phyloP scores from a whole-genome alignment of 805 yeast genomes.

The Metschnikowia vanudenii region DNA sequence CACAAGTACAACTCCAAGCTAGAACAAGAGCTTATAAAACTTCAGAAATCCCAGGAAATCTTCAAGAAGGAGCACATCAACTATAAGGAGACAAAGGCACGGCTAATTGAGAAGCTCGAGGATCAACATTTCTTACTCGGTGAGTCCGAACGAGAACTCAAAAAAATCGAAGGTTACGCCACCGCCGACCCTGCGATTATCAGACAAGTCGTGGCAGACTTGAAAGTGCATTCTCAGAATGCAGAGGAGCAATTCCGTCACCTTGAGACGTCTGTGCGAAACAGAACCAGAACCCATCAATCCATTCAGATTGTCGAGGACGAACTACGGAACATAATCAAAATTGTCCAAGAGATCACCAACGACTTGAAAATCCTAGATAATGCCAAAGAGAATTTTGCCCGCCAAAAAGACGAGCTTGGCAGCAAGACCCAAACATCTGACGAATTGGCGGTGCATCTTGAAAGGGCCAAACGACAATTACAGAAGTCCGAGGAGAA shows the following conservation, averaged over 20 bases:
- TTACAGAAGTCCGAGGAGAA: slow-evolving; percentile 49
- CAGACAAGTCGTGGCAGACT: slow-evolving; percentile 50
- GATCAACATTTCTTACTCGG: slow-evolving; percentile 55
- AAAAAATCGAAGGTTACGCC: slow-evolving; percentile 57
- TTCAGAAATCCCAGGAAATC: slow-evolving; percentile 62
- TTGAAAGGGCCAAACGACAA: slow-evolving; percentile 50
- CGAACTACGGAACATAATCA: slow-evolving; percentile 44
- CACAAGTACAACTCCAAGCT: slow-evolving; percentile 50
- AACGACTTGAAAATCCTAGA: slow-evolving; percentile 46
- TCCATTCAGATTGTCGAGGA: slow-evolving; percentile 49
- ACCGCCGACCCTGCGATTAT: slow-evolving; percentile 60
- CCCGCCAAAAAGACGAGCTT: slow-evolving; percentile 33
- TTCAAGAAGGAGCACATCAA: slow-evolving; percentile 59
- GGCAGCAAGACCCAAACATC: slow-evolving; percentile 37
- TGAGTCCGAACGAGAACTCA: slow-evolving; percentile 58
- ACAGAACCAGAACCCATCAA: slow-evolving; percentile 53
- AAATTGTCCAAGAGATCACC: slow-evolving; percentile 51
- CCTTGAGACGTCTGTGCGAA: slow-evolving; percentile 47
- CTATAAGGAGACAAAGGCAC: slow-evolving; percentile 62
- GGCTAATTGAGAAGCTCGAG: slow-evolving; percentile 57
- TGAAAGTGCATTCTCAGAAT: slow-evolving; percentile 44
- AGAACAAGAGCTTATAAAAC: slow-evolving; percentile 58
- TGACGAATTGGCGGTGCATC: slow-evolving; percentile 42
- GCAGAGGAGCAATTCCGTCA: slow-evolving; percentile 25
- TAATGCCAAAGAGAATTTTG: slow-evolving; percentile 32